Evolutionary conservation across 2,329 filamentous ascomycete genomes (phyloP).

Genomic region (Trichoderma sp.): DNA sequence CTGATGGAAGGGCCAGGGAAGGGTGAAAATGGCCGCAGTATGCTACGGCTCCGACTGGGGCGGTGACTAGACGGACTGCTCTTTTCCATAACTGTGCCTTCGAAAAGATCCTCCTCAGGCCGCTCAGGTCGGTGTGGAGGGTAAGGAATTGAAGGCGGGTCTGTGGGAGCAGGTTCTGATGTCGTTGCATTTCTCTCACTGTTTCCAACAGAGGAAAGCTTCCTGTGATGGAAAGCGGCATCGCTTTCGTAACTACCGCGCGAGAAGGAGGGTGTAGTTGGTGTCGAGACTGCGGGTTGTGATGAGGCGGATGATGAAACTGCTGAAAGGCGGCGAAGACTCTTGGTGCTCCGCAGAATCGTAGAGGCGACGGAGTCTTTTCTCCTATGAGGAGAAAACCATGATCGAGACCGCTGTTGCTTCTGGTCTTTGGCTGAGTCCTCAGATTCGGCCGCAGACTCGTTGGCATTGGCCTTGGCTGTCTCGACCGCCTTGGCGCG

Average conservation of each 20-base stretch:
- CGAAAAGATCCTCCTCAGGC: conserved; percentile 27
- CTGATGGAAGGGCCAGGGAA: conserved; percentile 2
- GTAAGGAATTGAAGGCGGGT: conserved; percentile 19
- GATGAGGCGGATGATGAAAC: conserved; percentile 6
- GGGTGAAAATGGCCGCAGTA: conserved; percentile 13
- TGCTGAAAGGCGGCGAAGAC: conserved; percentile 16
- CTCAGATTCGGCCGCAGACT: neutral
- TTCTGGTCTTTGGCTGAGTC: conserved; percentile 7
- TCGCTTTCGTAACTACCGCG: conserved; percentile 47
- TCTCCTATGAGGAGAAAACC: conserved; percentile 20
- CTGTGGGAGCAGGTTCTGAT: neutral
- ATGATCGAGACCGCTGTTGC: conserved; percentile 19
- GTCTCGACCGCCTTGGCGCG: neutral
- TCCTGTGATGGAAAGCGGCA: conserved; percentile 34
- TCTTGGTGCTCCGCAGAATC: conserved; percentile 15
- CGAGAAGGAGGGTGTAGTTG: conserved; percentile 46
- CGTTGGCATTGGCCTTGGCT: neutral
- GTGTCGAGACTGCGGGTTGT: conserved; percentile 20
- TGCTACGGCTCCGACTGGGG: conserved; percentile 10
- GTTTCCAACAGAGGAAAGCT: neutral
- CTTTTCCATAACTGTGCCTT: conserved; percentile 4
- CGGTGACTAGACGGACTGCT: neutral
- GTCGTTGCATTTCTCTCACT: neutral
- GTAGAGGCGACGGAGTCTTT: conserved; percentile 19
- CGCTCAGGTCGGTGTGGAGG: conserved; percentile 27